Percentiles rank a stretch among this genome's conserved stretches.
Evolutionary conservation across 257 asterid species (phyloP).

Genomic region (Solanum sejunctum): DNA sequence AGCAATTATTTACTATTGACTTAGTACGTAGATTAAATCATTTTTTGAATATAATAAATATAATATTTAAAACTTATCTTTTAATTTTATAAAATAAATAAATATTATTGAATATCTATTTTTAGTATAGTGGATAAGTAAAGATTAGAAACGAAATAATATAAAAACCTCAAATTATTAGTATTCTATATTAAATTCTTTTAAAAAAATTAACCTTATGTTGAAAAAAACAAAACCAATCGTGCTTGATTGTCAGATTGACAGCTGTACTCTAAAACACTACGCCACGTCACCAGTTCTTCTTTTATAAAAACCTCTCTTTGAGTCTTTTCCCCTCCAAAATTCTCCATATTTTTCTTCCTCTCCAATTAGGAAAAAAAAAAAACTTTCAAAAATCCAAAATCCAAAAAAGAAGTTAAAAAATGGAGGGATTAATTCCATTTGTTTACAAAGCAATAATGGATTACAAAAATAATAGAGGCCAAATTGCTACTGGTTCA

Average conservation of each 20-base stretch:
- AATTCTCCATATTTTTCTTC: neutral
- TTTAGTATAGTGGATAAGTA: no score
- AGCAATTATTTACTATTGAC: no score
- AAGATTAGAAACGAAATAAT: no score
- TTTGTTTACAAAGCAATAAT: constrained; percentile 64
- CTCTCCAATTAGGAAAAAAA: neutral
- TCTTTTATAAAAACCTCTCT: constrained; percentile 10
- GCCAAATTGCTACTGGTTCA: neutral
- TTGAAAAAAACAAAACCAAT: neutral
- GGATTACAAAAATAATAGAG: constrained; percentile 52
- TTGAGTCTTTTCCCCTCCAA: neutral
- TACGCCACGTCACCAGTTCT: constrained; percentile 44
- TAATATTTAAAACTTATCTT: no score
- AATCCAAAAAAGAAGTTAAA: neutral
- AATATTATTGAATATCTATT: no score
- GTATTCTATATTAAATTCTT: no score
- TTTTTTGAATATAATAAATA: no score
- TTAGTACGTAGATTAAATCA: no score
- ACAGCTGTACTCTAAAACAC: constrained; percentile 38
- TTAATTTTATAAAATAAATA: no score
- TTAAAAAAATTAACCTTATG: no score
- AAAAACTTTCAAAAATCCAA: no score
- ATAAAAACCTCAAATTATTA: no score
- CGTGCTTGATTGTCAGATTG: constrained; percentile 3
- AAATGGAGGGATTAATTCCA: constrained; percentile 88